Percentiles rank a stretch among this genome's conserved stretches.
Conservation (phyloP, 1,139 yeast genomes). For the Candida buenavistaensis region DNA sequence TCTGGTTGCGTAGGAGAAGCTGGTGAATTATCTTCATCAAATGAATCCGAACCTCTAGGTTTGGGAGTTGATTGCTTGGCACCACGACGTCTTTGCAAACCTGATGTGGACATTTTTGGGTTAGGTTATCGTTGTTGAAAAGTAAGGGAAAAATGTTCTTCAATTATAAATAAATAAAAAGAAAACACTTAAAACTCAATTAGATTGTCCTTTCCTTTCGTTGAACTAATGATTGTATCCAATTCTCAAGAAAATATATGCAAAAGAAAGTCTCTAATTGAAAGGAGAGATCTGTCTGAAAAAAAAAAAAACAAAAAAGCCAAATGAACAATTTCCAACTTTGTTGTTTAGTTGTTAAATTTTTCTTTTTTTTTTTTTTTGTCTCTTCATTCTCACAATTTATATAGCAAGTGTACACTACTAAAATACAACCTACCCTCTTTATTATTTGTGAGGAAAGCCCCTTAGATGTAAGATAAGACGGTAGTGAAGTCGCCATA, state of each 20-base stretch:
- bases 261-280: no score
- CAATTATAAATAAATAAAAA: no score
- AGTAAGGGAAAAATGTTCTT: not conserved
- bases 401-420: not conserved
- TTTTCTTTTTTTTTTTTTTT: not conserved
- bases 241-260: no score
- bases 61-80: conserved; percentile 21
- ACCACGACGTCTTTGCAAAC: conserved; percentile 53
- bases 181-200: no score
- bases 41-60: conserved; percentile 11
- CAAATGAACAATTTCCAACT: no score
- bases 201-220: no score
- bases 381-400: not conserved
- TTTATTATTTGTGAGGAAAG: not conserved
- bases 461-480: not conserved
- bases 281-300: no score
- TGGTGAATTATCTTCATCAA: conserved; percentile 14
- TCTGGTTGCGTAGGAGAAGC: conserved; percentile 18
- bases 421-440: not conserved
- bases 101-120: conserved; percentile 41
- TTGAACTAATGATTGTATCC: no score
- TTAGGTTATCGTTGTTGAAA: conserved; percentile 1
- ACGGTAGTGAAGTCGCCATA: no score
- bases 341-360: no score
- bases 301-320: no score